A percentile compares a stretch with the other conserved stretches of the same genome.
Conservation (phyloP, 2,329 filamentous ascomycete genomes). For the Colletotrichum costaricense region DNA sequence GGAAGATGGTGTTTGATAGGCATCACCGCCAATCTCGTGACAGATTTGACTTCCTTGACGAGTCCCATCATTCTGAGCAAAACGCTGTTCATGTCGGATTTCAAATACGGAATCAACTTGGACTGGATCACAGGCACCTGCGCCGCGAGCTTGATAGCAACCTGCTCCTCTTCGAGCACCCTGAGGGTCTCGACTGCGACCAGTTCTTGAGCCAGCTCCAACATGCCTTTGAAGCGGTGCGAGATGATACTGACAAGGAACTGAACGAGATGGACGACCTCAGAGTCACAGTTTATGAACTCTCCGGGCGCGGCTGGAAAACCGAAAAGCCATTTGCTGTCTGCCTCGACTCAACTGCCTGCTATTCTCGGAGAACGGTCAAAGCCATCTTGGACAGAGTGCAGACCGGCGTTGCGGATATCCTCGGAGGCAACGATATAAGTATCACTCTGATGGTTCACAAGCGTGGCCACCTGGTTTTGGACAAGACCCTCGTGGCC, state of each 20-base stretch:
- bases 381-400: constrained; percentile 63
- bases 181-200: constrained; percentile 54
- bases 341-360: constrained; percentile 52
- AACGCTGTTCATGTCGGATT: constrained; percentile 59
- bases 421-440: constrained; percentile 58
- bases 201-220: constrained; percentile 56
- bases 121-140: constrained; percentile 58
- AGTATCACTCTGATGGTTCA: constrained; percentile 59
- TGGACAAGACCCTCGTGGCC: constrained; percentile 61
- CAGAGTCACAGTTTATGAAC: constrained; percentile 58
- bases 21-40: constrained; percentile 49
- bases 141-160: constrained; percentile 55
- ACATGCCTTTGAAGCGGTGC: constrained; percentile 47
- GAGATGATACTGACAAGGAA: constrained; percentile 54
- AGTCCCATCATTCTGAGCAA: constrained; percentile 53
- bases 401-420: constrained; percentile 61
- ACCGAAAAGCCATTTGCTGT: constrained; percentile 59
- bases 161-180: constrained; percentile 57
- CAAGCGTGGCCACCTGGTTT: constrained; percentile 64
- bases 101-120: constrained; percentile 61
- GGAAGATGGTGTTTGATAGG: constrained; percentile 54
- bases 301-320: constrained; percentile 59
- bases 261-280: constrained; percentile 59
- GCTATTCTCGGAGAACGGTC: constrained; percentile 56
- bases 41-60: constrained; percentile 48